Evolutionary conservation across 495 filamentous ascomycete genomes (phyloP).

Genomic region (Penicillium bovifimosum): DNA sequence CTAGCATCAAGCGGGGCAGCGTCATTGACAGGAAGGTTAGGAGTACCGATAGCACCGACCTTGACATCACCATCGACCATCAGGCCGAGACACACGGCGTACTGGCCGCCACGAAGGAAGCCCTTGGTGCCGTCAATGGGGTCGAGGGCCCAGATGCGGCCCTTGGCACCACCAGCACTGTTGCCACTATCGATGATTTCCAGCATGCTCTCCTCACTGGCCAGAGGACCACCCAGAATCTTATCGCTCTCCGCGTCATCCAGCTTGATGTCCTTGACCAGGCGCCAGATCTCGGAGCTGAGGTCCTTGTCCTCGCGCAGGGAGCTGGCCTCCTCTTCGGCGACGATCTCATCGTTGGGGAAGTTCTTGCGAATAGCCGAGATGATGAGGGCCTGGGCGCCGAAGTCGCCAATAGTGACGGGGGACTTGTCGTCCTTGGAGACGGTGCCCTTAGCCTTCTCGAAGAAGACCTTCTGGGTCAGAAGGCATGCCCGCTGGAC

Average conservation of each 20-base stretch:
- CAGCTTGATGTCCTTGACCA: conserved; percentile 69
- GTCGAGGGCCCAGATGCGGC: conserved; percentile 93
- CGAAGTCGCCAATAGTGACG: conserved; percentile 96
- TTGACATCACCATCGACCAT: conserved; percentile 94
- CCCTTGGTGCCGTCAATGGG: conserved; percentile 98
- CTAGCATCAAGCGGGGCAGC: conserved; percentile 57
- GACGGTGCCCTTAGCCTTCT: conserved; percentile 85
- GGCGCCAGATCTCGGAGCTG: conserved; percentile 71
- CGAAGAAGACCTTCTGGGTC: conserved; percentile 89
- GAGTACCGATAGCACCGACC: conserved; percentile 89
- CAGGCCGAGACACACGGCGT: conserved; percentile 87
- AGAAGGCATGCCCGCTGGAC: conserved; percentile 84
- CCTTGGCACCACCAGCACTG: conserved; percentile 69
- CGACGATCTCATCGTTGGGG: conserved; percentile 85
- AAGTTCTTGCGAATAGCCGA: conserved; percentile 82
- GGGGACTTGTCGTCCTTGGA: conserved; percentile 93
- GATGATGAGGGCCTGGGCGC: conserved; percentile 94
- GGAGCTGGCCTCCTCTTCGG: conserved; percentile 83
- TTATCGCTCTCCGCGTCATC: conserved; percentile 59
- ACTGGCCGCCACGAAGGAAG: conserved; percentile 95
- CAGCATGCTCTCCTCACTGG: conserved; percentile 70
- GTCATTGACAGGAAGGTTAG: conserved; percentile 86
- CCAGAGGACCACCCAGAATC: conserved; percentile 67
- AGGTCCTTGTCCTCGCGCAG: conserved; percentile 64
- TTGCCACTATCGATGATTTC: conserved; percentile 79